Conservation (phyloP, 1,139 yeast genomes). For the Blastobotrys petasosporus region DNA sequence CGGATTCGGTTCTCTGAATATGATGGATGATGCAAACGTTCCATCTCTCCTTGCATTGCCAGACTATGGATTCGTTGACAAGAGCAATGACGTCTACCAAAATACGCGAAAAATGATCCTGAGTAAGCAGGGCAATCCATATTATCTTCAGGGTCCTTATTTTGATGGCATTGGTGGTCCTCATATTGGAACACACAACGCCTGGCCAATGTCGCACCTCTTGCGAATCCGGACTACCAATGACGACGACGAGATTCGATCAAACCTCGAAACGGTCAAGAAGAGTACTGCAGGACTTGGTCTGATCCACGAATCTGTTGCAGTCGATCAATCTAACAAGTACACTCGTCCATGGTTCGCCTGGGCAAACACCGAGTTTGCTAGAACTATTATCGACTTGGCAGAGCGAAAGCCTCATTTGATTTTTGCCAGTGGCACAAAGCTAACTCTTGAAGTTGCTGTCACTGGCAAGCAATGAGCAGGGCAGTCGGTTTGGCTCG, state of each 20-base stretch:
- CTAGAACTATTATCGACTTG: conserved; percentile 70
- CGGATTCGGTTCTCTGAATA: conserved; percentile 62
- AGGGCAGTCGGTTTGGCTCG: no score
- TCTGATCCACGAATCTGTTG: conserved; percentile 75
- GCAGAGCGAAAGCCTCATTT: conserved; percentile 71
- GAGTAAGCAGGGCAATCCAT: conserved; percentile 69
- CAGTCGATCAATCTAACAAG: conserved; percentile 47
- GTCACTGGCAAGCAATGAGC: no score
- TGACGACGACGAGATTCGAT: conserved; percentile 60
- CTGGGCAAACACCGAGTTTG: conserved; percentile 92
- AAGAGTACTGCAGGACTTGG: conserved; percentile 71
- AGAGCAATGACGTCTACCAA: conserved; percentile 54
- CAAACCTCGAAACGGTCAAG: conserved; percentile 47
- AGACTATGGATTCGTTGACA: conserved; percentile 57
- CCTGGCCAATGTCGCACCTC: conserved; percentile 88
- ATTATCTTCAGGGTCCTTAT: conserved; percentile 53
- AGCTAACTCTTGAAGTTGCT: no score
- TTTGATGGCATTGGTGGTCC: conserved; percentile 90
- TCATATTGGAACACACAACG: conserved; percentile 70
- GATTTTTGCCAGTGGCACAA: conserved; percentile 38
- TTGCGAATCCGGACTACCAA: conserved; percentile 68
- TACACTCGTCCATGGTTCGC: conserved; percentile 82
- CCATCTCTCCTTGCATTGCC: conserved; percentile 78
- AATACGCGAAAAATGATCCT: conserved; percentile 74
- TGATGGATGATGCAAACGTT: conserved; percentile 87